These are phyloP conservation scores for Collybiopsis luxurians DNA, from an alignment of 768 basidiomycete genomes.

Conservation along the genomic window DNA sequence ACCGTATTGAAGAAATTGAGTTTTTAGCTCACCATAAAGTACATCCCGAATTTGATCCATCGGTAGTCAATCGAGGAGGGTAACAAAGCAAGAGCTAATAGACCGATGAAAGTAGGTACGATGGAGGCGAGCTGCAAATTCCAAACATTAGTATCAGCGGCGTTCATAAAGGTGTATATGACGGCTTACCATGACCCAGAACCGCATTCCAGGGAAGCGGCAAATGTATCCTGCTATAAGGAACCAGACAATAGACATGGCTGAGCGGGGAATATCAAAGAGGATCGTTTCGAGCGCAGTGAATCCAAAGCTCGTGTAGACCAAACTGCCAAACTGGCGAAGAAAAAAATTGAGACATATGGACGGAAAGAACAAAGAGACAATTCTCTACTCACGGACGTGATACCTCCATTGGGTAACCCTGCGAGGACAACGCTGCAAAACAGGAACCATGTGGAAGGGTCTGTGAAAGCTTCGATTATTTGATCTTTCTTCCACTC, in stretches of 20 bases:
- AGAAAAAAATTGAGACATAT: not conserved
- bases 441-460: conserved; percentile 11
- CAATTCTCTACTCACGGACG: conserved; percentile 7
- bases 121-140: conserved; percentile 1
- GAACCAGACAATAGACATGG: conserved; percentile 10
- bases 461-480: conserved; percentile 6
- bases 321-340: conserved; percentile 9
- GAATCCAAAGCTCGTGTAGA: conserved; percentile 11
- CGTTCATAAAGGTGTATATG: not conserved
- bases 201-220: conserved; percentile 1
- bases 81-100: conserved; percentile 5
- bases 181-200: conserved; percentile 5
- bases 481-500: conserved; percentile 11
- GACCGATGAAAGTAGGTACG: conserved; percentile 9
- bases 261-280: conserved; percentile 5
- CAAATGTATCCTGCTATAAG: conserved; percentile 4
- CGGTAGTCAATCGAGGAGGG: not conserved
- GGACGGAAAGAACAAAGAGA: not conserved
- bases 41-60: conserved; percentile 14
- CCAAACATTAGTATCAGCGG: not conserved
- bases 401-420: conserved; percentile 11
- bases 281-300: conserved; percentile 8
- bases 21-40: conserved; percentile 6
- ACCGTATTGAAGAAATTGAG: not conserved
- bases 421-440: conserved; percentile 3